Base-by-base conservation (phyloP, 345 rosid species). In the Rhizophora apiculata region DNA sequence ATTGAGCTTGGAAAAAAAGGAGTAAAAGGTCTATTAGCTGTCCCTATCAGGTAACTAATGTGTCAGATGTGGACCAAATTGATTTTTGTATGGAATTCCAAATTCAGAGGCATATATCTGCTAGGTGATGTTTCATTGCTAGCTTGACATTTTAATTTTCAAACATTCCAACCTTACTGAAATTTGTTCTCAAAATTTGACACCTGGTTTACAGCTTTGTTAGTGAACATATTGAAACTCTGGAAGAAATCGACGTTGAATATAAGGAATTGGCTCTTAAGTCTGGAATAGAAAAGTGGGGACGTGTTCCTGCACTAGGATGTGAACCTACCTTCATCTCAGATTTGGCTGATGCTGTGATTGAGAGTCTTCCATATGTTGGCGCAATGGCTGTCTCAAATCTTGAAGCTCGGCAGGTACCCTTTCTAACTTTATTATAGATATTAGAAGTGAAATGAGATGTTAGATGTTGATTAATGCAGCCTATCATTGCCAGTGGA, bases 311-410 rank as follows among this genome's bases (percentile, higher is more conserved):
- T 29, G 97, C 97, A 6, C 75, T 92, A 69, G 97, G 99, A 70
- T 89, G 93, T 63, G 99, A 95, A 76, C 89, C 93, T 1, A 81
- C 92, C 81, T 95, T 95, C 80, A 95, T 92, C 81, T 84, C 96
- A 52, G 97, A 95, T 82, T 82, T 95, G 80, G 99, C 99, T 36
- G 97, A 95, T 85, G 99, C 99, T 32, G 96, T 95, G 73, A 85
- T 90, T 65, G 97, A 92, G 84, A 87, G 92, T 77, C 99, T 95
- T 54, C 99, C 99, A 1, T 95, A 95, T 77, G 99, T 92, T 72
- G 99, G 97, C 64, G 97, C 97, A 66, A 90, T 95, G 99, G 99
- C 96, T 16, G 94, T 88, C 65, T 95, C 97, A 63, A 92, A 88
- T 82, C 91, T 92, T 64, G 97, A 95, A 85, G 99, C 99, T 82